Conservation (phyloP, 495 filamentous ascomycete species). For the Xylaria telfairii region DNA sequence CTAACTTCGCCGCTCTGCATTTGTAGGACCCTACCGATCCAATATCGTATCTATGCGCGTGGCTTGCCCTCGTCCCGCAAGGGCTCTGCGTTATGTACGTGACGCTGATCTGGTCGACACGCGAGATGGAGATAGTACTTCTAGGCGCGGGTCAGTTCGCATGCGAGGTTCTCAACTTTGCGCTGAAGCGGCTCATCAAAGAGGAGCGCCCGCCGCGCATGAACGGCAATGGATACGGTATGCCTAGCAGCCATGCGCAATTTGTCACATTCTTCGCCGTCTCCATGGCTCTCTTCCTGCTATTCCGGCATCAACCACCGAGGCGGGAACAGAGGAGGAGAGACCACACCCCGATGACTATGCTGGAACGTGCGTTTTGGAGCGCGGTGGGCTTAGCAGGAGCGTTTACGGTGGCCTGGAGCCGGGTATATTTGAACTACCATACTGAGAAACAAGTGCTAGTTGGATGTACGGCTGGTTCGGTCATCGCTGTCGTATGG, state of each 20-base stretch:
- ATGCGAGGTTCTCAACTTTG: constrained; percentile 93
- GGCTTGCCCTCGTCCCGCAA: constrained; percentile 91
- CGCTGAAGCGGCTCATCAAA: constrained; percentile 86
- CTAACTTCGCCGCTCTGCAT: constrained; percentile 12
- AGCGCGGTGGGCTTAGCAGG: constrained; percentile 61
- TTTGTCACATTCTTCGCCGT: constrained; percentile 90
- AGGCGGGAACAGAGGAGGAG: constrained; percentile 29
- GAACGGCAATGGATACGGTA: constrained; percentile 96
- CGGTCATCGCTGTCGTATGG: constrained; percentile 76
- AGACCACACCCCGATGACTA: constrained; percentile 58
- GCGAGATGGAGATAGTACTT: constrained; percentile 86
- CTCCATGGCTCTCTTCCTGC: constrained; percentile 79
- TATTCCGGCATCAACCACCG: constrained; percentile 73
- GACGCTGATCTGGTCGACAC: constrained; percentile 85
- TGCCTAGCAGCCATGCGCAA: constrained; percentile 98
- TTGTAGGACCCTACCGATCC: constrained; percentile 84
- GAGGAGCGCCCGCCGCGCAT: constrained; percentile 81
- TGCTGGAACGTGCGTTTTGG: constrained; percentile 62
- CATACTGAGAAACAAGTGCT: constrained; percentile 89
- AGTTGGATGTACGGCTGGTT: constrained; percentile 75
- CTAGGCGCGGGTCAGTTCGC: constrained; percentile 92
- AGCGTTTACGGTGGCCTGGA: constrained; percentile 76
- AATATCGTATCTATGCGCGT: constrained; percentile 86
- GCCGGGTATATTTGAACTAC: constrained; percentile 89
- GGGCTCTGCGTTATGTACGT: constrained; percentile 87